Evolutionary conservation across 2,329 filamentous ascomycete genomes (phyloP).

Genomic region (Daldinia sp.): DNA sequence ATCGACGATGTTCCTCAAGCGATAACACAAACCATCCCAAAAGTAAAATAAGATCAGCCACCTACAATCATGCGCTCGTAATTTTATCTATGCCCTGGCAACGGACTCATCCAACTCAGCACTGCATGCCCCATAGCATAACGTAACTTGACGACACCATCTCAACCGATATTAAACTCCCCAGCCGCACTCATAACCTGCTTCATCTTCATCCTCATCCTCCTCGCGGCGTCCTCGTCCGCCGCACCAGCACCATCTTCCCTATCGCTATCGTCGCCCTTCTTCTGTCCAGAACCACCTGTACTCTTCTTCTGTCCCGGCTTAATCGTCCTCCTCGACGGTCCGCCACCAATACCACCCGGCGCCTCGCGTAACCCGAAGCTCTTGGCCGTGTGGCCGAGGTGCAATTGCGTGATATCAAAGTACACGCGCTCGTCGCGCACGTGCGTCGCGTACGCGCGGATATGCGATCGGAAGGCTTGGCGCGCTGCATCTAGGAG

Average conservation of each 20-base stretch:
- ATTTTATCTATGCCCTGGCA: background rate
- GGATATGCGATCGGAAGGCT: conserved; percentile 89
- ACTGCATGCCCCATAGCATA: background rate
- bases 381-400: conserved; percentile 93
- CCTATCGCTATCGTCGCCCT: conserved; percentile 42
- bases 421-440: conserved; percentile 86
- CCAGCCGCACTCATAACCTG: conserved; percentile 63
- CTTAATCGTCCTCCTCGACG: conserved; percentile 53
- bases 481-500: conserved; percentile 82
- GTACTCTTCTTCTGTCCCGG: conserved; percentile 44
- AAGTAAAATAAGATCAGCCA: background rate
- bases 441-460: conserved; percentile 94
- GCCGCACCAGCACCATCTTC: conserved; percentile 52
- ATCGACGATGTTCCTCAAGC: background rate
- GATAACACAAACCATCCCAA: background rate
- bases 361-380: conserved; percentile 91
- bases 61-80: background rate
- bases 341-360: conserved; percentile 75
- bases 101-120: background rate
- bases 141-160: background rate
- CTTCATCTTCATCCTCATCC: conserved; percentile 71
- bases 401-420: conserved; percentile 88
- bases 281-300: conserved; percentile 49
- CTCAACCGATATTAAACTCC: conserved; percentile 73
- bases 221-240: conserved; percentile 66